Evolutionary conservation across 2,329 filamentous ascomycete genomes (phyloP).

Genomic region (Beauveria asiatica): DNA sequence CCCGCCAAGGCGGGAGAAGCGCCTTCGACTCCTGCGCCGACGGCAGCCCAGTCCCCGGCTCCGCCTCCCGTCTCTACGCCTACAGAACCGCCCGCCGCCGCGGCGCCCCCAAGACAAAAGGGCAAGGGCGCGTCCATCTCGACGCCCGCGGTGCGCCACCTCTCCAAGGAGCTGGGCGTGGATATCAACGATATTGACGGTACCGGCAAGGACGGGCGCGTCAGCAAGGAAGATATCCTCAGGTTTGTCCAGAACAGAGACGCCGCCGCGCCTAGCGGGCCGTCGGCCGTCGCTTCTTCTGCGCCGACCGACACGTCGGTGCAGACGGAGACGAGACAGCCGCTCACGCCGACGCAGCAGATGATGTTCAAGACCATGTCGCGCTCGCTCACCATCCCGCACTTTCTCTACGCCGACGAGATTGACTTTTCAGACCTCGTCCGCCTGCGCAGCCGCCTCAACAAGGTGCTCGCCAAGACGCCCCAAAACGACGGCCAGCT

Average conservation of each 20-base stretch:
- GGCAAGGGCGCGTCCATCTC: conserved; percentile 68
- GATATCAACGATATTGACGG: conserved; percentile 72
- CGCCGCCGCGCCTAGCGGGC: conserved; percentile 20
- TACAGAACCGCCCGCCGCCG: not conserved
- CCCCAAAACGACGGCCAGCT: conserved; percentile 41
- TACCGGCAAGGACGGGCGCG: conserved; percentile 83
- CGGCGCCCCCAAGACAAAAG: conserved; percentile 25
- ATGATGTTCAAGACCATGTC: conserved; percentile 99
- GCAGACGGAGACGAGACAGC: conserved; percentile 60
- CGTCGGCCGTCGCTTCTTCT: conserved; percentile 18
- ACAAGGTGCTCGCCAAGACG: conserved; percentile 44
- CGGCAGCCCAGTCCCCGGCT: conserved; percentile 8
- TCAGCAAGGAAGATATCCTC: conserved; percentile 86
- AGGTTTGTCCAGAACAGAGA: conserved; percentile 53
- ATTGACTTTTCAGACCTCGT: conserved; percentile 72
- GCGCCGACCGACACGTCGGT: conserved; percentile 27
- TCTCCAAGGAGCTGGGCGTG: conserved; percentile 71
- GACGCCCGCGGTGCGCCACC: conserved; percentile 84
- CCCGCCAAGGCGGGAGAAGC: conserved; percentile 21
- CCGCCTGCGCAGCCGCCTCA: conserved; percentile 64
- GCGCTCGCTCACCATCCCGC: conserved; percentile 78
- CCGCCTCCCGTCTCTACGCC: not conserved
- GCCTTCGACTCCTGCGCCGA: conserved; percentile 6
- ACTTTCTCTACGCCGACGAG: conserved; percentile 92
- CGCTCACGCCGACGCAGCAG: conserved; percentile 69